A percentile compares a stretch with the other conserved stretches of the same genome.
These are phyloP conservation scores for Lepidium africanum DNA, from an alignment of 345 rosid genomes.

Conservation along the genomic window DNA sequence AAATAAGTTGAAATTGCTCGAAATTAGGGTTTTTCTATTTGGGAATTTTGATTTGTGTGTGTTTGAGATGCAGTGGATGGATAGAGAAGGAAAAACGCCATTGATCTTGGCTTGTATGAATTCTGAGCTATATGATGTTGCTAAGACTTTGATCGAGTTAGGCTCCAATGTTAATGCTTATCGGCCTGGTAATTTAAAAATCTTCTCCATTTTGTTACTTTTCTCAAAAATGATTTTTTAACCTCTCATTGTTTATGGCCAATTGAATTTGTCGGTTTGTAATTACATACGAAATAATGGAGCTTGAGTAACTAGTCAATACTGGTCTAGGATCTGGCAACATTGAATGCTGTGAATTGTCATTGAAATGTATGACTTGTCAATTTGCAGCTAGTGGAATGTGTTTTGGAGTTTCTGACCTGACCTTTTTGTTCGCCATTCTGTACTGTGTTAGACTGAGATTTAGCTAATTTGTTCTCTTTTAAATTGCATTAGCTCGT, in stretches of 20 bases:
- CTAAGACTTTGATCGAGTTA: conserved; percentile 73
- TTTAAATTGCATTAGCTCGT: conserved; percentile 42
- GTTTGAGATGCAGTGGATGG: conserved; percentile 59
- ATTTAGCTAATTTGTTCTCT: background rate
- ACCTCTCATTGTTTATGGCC: background rate
- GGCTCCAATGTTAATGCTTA: conserved; percentile 85
- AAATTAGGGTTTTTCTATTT: background rate
- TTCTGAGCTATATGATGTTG: conserved; percentile 52
- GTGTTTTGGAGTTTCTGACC: background rate
- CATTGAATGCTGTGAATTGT: background rate
- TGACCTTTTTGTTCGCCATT: background rate
- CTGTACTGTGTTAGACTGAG: background rate
- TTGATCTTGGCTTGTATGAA: conserved; percentile 78
- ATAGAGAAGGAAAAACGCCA: conserved; percentile 91
- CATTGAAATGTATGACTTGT: background rate
- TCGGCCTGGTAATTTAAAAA: conserved; percentile 53
- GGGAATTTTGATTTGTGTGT: background rate
- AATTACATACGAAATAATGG: background rate
- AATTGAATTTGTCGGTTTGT: background rate
- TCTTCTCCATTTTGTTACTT: background rate
- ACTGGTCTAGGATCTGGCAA: background rate
- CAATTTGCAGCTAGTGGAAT: background rate
- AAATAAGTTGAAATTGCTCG: background rate
- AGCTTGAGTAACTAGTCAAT: conserved; percentile 3
- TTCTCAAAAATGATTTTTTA: background rate